Percentiles rank a stretch among this genome's conserved stretches.
Conservation (phyloP, 331 rosid genomes). For the Arachis monticola region DNA sequence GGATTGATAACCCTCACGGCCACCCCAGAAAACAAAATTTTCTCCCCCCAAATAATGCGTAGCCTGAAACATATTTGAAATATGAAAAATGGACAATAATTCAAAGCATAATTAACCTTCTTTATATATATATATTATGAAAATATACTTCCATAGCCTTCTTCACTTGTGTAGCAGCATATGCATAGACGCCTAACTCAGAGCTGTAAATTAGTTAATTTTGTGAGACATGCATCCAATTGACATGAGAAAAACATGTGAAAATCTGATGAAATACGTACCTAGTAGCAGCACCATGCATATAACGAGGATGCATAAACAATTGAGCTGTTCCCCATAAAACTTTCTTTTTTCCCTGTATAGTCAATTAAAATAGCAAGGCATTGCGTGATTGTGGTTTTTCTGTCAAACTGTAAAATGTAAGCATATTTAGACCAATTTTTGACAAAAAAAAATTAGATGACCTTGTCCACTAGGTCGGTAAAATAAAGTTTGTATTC, state of each 20-base stretch:
- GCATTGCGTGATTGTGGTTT: conserved; percentile 1
- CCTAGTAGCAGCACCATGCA: conserved; percentile 99
- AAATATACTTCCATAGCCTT: conserved; percentile 92
- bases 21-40: conserved; percentile 97
- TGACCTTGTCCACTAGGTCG: too few species aligned
- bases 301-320: conserved; percentile 93
- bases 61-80: conserved; percentile 58
- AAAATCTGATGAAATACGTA: conserved; percentile 28
- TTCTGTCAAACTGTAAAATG: neutral
- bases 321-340: conserved; percentile 98
- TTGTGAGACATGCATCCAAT: conserved; percentile 32
- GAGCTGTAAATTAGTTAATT: conserved; percentile 63
- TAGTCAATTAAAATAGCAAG: neutral
- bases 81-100: conserved; percentile 19
- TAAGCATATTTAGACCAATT: neutral
- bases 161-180: conserved; percentile 99
- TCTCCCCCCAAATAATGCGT: conserved; percentile 94
- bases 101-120: neutral
- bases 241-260: conserved; percentile 1
- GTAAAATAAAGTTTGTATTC: too few species aligned
- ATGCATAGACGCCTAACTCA: conserved; percentile 79
- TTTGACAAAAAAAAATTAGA: neutral
- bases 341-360: conserved; percentile 69
- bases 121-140: neutral
- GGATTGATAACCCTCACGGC: conserved; percentile 94